phyloP scores from a whole-genome alignment of 1,284 basidiomycete species.

The Irpex lacteus region DNA sequence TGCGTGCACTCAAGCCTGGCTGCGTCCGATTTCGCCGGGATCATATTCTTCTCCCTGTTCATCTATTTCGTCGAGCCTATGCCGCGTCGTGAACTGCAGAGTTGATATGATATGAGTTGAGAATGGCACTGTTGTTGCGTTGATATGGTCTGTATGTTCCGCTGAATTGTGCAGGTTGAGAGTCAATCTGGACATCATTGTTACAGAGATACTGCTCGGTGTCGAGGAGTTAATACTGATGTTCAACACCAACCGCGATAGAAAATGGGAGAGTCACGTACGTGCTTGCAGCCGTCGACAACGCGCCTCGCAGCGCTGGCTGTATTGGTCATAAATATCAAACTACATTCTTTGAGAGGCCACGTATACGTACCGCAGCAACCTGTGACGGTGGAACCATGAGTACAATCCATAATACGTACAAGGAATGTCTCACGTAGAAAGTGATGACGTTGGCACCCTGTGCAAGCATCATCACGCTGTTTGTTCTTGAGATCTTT shows the following conservation, averaged over 20 bases:
- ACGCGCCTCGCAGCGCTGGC: constrained; percentile 27
- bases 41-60: background rate
- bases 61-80: background rate
- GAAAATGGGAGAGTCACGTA: constrained; percentile 19
- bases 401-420: constrained; percentile 12
- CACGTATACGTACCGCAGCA: background rate
- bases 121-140: constrained; percentile 10
- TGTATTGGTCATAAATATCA: constrained; percentile 9
- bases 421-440: constrained; percentile 26
- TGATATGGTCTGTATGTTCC: constrained; percentile 6
- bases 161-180: constrained; percentile 29
- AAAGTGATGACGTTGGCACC: constrained; percentile 30
- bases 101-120: background rate
- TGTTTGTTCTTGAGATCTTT: constrained; percentile 12
- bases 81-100: background rate
- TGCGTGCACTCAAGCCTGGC: too few relatives aligned
- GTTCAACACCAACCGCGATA: constrained; percentile 1
- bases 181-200: constrained; percentile 37
- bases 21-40: too few relatives aligned
- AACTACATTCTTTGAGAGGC: background rate
- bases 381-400: constrained; percentile 10
- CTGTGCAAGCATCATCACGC: constrained; percentile 33
- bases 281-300: constrained; percentile 29
- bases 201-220: constrained; percentile 29
- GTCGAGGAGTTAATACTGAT: background rate